Conservation (phyloP, 2,329 filamentous ascomycete genomes). For the Lasiodiplodia hormozganensis region DNA sequence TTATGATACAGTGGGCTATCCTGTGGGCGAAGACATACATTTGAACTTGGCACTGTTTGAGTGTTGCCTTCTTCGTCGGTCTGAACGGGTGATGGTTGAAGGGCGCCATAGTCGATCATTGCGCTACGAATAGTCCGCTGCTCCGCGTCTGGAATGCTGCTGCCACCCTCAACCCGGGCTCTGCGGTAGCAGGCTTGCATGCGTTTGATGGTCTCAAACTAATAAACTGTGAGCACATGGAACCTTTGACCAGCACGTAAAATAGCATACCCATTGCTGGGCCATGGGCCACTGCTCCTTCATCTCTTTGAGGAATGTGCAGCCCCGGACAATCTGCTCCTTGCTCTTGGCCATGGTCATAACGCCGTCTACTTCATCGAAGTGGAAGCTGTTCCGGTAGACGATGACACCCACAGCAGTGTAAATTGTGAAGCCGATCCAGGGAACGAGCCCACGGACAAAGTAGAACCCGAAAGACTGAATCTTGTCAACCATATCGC, state of each 20-base stretch:
- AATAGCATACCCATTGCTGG: conserved; percentile 43
- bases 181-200: conserved; percentile 51
- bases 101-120: conserved; percentile 50
- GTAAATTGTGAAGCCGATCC: conserved; percentile 52
- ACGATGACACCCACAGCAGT: conserved; percentile 50
- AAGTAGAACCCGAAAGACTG: conserved; percentile 50
- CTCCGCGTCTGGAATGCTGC: conserved; percentile 45
- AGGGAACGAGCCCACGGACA: conserved; percentile 48
- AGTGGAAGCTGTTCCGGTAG: conserved; percentile 48
- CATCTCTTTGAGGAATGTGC: conserved; percentile 49
- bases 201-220: conserved; percentile 52
- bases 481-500: conserved; percentile 52
- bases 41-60: background rate
- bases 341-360: conserved; percentile 42
- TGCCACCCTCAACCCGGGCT: conserved; percentile 42
- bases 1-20: background rate
- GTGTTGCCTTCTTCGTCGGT: conserved; percentile 36
- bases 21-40: background rate
- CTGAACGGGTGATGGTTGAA: conserved; percentile 49
- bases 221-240: background rate
- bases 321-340: conserved; percentile 45
- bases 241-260: background rate
- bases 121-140: conserved; percentile 45
- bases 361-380: conserved; percentile 37
- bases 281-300: conserved; percentile 51